Base-by-base conservation (phyloP, 2,329 filamentous ascomycete genomes). In the Epichloe amarillans region DNA sequence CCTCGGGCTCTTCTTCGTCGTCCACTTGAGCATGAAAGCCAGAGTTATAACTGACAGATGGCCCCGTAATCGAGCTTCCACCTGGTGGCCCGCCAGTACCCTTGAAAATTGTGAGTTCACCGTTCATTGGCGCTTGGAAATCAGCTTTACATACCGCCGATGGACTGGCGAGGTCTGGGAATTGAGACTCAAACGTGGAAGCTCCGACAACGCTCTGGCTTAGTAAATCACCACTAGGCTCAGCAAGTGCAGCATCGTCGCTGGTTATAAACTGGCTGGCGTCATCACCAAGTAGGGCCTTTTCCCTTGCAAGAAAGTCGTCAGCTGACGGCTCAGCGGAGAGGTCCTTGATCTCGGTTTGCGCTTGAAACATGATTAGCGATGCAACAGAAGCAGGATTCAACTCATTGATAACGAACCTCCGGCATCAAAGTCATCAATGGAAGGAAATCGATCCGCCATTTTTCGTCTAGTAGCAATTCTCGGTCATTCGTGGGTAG, bases 241-340 rank as follows among this genome's bases (percentile, higher is more conserved):
- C 82, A 56, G 76, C 77, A 50, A 81, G 76, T 40, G 80, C 76
- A 52, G 77, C 73, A 64, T 95, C 88, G 62, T 84, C 82, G 54
- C 81, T 77, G 35, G 86, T 86, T 56, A 84, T 77, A 68, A 98
- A 98, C 72, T 90, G 86, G 61, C 89, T 80, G 54, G 93, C 93
- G 67, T 97, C 93, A 56, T 95, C 93, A 57, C 93, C 93, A 7
- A 98, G 81, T 17, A 84, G 70, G 54, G 89, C 93, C 64, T 89
- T 88, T 72, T 98, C 93, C 59, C 91, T 87, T 55, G 87, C 83
- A 46, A 97, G 80, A 67, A 98, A 97, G 69, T 95, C 88, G 62
- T 88, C 82, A 55, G 79, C 75, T 35, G 83, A 82, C 33, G 79
- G 73, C 10, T 76, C 72, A 55, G 73, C 76, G 55, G 76, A 73